Evolutionary conservation across 2,329 filamentous ascomycete genomes (phyloP), one percentile per base, ranked within the genome.

Genomic region (Orbilia blumenaviensis): DNA sequence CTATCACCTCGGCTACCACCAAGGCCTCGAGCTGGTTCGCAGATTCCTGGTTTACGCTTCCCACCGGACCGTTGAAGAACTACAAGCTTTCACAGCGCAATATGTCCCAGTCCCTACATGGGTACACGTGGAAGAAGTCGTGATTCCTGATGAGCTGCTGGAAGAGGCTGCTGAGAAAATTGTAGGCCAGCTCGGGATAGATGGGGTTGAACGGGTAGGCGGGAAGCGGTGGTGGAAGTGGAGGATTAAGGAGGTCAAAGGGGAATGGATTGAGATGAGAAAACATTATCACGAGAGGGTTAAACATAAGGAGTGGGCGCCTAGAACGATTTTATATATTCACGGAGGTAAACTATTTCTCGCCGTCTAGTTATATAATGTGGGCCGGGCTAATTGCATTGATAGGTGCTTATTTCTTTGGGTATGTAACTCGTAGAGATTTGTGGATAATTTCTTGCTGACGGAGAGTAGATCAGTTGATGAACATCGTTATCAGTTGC

Each of bases 401-500:
- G 14, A 34, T 34, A 56, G 34, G 27, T 46, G 71, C 71, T 46
- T 75, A 75, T 75, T 75, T 75, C 48, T 75, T 75, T 34, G 71
- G 71, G 71, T 75, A 48, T 56, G 54, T 46, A 5, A 12, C 16
- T 46, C n/a, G 2, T 27, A 32, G 16, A 21, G 12, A 18, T 10
- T 6, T 34, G 12, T 16, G 36, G 7, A 12, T 56, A 16, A 6
- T n/a, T 21, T 34, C 48, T 18, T 18, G 21, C 50, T 74, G 44
- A 63, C 41, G 12, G 10, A 4, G 9, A 14, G n/a, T 63, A 75
- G 71, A 94, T 96, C 93, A 80, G 90, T 97, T 38, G 94, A 97
- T 81, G 94, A 96, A 83, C 95, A 98, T 84, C 90, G 95, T n/a
- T 98, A 98, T 84, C 94, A 98, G 86, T 89, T 99, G 86, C 95